Base-by-base conservation (phyloP, 208 protist species). In the Trypanosoma vivax region DNA sequence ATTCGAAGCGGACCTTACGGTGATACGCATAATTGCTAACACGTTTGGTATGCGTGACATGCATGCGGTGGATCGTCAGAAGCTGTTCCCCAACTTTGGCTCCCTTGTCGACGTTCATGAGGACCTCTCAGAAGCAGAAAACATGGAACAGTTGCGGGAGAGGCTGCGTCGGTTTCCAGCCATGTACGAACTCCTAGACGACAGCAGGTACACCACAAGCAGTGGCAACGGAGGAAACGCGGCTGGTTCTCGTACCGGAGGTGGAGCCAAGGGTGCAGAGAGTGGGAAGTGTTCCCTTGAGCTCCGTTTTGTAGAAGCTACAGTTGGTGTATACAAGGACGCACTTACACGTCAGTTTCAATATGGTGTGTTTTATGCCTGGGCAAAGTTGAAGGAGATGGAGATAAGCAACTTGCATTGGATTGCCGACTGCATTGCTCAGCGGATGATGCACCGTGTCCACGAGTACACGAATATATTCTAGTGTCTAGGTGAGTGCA, bases 1-100 rank as follows among this genome's bases (percentile, higher is more conserved):
- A 52, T 97, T 98, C 57, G 98, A 99, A 83, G 97, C 97, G 10
- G 97, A 99, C 76, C 92, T 96, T 38, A 72, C 96, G 52, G 83
- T 97, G 33, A 89, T 99, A 57, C 98, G 95, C 48, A 98, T 99
- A 70, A 99, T 97, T 5, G 78, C 96, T 42, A 99, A 99, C 83
- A 98, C 93, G 34, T 96, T 98, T 55, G 94, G 88, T 35, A 96
- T 96, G 28, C 67, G 74, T 10, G 85, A 94, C 43, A 81, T 96
- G 61, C 71, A 72, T 28, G 63, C 79, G 45, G 87, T 70, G 13
- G 80, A 90, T 46, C 70, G 89, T 19, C 75, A 70, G 11, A 74
- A 75, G 42, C 64, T 97, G 16, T 97, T 94, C 57, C 89, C 90
- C 25, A 91, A 83, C 45, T 76, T 97, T 55, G 92, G 92, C 50